A percentile compares a stretch with the other conserved stretches of the same genome.
phyloP scores from a whole-genome alignment of 2,329 filamentous ascomycete species.

The Cladosporium sp. region DNA sequence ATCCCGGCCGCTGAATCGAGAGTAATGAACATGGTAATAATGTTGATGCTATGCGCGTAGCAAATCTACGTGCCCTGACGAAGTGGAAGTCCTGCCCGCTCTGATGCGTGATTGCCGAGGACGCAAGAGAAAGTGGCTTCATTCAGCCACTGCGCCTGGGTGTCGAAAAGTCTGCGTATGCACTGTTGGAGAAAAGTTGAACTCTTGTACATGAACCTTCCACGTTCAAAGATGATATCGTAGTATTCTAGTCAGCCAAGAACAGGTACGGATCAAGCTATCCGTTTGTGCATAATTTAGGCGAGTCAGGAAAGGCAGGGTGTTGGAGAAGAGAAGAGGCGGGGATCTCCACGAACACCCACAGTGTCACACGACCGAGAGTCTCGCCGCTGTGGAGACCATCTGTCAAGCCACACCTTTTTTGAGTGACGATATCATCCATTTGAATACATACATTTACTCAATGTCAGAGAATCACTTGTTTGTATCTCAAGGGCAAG shows the following conservation, averaged over 20 bases:
- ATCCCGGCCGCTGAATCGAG: constrained; percentile 26
- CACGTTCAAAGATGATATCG: neutral
- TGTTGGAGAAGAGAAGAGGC: neutral
- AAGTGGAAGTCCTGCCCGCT: neutral
- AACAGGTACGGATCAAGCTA: neutral
- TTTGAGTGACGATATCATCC: neutral
- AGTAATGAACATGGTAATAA: constrained; percentile 27
- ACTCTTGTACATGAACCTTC: neutral
- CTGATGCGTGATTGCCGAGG: neutral
- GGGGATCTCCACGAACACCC: constrained; percentile 4
- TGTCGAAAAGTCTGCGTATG: neutral
- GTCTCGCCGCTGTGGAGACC: constrained; percentile 13
- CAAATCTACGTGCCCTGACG: neutral
- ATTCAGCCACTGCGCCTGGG: neutral
- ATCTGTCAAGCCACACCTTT: neutral
- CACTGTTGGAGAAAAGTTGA: neutral
- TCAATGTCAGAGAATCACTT: too few species aligned
- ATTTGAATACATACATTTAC: neutral
- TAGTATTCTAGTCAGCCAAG: neutral
- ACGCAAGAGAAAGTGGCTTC: neutral
- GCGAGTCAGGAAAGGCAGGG: neutral
- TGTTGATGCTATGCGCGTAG: neutral
- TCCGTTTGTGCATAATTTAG: constrained; percentile 7
- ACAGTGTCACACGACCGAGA: constrained; percentile 10
- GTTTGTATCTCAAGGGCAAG: neutral